These are phyloP conservation scores for Vanrija humicola DNA, from an alignment of 1,284 basidiomycete genomes.

Conservation along the genomic window DNA sequence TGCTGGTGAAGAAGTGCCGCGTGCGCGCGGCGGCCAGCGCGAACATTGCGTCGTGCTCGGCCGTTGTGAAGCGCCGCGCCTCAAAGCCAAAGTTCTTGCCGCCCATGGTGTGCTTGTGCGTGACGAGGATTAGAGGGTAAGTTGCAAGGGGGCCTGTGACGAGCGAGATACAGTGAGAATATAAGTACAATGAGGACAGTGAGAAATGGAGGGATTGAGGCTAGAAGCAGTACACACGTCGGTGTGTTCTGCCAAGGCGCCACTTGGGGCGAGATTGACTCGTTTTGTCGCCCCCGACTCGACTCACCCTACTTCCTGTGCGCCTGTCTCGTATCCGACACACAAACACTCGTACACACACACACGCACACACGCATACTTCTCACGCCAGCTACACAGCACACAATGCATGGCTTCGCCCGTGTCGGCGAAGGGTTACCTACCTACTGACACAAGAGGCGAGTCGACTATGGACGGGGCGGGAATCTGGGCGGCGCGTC, in stretches of 20 bases:
- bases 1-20: constrained; percentile 1
- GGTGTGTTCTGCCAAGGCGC: too few relatives aligned
- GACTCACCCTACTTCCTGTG: background rate
- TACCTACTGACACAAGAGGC: background rate
- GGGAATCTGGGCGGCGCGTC: constrained; percentile 11
- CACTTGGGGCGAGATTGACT: too few relatives aligned
- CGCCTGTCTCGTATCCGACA: too few relatives aligned
- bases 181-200: background rate
- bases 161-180: background rate
- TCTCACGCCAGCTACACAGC: background rate
- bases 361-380: too few relatives aligned
- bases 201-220: too few relatives aligned
- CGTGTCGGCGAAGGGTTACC: background rate
- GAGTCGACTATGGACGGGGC: constrained; percentile 7
- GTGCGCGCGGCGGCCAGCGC: constrained; percentile 2
- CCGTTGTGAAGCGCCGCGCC: constrained; percentile 23
- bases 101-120: constrained; percentile 23
- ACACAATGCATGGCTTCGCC: constrained; percentile 5
- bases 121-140: background rate
- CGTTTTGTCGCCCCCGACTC: background rate
- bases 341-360: too few relatives aligned
- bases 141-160: background rate
- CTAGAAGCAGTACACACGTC: too few relatives aligned
- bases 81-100: constrained; percentile 28
- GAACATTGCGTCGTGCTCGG: constrained; percentile 16